These are phyloP conservation scores for Mycena capillaripes DNA, from an alignment of 768 basidiomycete species.

Conservation along the genomic window DNA sequence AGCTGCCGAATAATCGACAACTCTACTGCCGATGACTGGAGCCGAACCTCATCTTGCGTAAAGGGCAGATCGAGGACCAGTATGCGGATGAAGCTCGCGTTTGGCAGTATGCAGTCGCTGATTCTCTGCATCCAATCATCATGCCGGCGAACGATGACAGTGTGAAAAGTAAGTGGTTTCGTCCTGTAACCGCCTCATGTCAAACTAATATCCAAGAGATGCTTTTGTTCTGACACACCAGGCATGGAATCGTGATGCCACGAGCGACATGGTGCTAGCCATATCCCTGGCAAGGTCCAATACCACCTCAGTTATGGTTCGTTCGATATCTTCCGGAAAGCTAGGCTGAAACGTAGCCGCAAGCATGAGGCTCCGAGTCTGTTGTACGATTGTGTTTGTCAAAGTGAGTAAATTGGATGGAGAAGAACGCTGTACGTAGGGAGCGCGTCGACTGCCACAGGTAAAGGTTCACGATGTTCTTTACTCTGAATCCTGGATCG, in stretches of 20 bases:
- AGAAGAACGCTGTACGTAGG: too few relatives aligned
- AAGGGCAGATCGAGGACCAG: neutral
- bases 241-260: conserved; percentile 10
- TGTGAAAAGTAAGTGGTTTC: conserved; percentile 1
- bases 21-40: neutral
- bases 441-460: too few relatives aligned
- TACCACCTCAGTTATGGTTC: neutral
- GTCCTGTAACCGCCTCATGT: neutral
- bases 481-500: too few relatives aligned
- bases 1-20: neutral
- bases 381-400: too few relatives aligned
- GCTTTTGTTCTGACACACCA: neutral
- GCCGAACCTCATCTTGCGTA: too few relatives aligned
- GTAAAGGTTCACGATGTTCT: too few relatives aligned
- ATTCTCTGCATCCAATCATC: conserved; percentile 1
- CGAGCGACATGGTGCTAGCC: conserved; percentile 7
- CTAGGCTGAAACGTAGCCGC: too few relatives aligned
- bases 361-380: too few relatives aligned
- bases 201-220: neutral
- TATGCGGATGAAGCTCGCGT: conserved; percentile 10
- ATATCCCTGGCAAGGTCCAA: neutral
- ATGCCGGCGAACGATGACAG: conserved; percentile 2
- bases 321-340: conserved; percentile 16
- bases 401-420: too few relatives aligned
- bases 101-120: neutral